Base-by-base conservation (phyloP, 1,284 basidiomycete genomes). In the Microbotryum scabiosae region DNA sequence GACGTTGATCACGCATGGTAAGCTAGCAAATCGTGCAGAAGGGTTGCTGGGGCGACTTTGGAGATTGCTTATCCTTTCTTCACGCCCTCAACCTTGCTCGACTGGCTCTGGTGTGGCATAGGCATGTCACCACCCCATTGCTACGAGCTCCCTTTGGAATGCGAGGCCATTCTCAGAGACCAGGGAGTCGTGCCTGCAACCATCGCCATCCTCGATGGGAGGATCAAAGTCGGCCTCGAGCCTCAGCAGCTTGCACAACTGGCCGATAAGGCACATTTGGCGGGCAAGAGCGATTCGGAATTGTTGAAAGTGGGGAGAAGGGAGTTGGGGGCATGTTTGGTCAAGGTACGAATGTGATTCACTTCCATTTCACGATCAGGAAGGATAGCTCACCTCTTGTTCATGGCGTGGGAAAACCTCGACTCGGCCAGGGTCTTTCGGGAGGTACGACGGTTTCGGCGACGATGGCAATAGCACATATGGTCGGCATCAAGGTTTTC, bases 381-480 rank as follows among this genome's bases (percentile, higher is more conserved):
- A 14, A 6, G 2, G 36, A 16, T 41, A 8, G 20, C 25, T 52
- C 20, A 60, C 16, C 48, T 16, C 1, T 16, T 36, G 14, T 55
- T 55, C 28, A 8, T 46, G 5, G 36, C 36, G 14, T 41, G 36
- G 28, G 30, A 41, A 41, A 41, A 41, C 16, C 16, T 18, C 36
- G 36, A 18, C 36, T 16, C 5, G 47, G 18, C 23, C 53, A 66
- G 26, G 64, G 69, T 0, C 57, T 70, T 54, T 83, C 91, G 64
- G 94, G 92, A 63, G 94, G 92, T 61, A 86, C 94, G 7, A 98
- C 94, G 0, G 93, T 92, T 60, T 86, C 88, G 61, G 85, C 88
- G 1, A 97, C 94, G 1, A 79, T 91, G 70, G 82, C 90, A 53
- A 82, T 94, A 65, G 85, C 90, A 45, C 82, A 85, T 5, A 75